A percentile compares a stretch with the other conserved stretches of the same genome.
phyloP scores from a whole-genome alignment of 176 grass and related monocot species.

The Rhynchospora tenuis region DNA sequence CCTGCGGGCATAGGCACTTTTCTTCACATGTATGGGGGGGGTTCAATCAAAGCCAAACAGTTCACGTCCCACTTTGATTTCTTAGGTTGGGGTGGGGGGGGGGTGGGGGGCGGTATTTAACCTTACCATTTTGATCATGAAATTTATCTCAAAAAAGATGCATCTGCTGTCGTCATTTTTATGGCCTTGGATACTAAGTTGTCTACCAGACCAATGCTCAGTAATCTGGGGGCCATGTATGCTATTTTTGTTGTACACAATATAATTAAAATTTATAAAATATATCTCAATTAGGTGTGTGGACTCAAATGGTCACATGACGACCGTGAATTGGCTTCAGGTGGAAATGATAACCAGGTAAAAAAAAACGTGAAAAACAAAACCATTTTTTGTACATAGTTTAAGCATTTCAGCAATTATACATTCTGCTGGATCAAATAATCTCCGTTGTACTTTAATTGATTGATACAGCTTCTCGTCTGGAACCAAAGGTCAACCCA shows the following conservation, averaged over 20 bases:
- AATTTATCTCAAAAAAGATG: too few relatives aligned
- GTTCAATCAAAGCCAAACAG: too few relatives aligned
- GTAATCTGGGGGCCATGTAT: neutral
- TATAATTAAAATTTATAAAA: neutral
- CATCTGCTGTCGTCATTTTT: too few relatives aligned
- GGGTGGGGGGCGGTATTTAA: too few relatives aligned
- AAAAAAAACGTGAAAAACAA: neutral
- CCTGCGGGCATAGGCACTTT: neutral
- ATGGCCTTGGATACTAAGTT: too few relatives aligned
- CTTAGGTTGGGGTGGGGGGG: too few relatives aligned
- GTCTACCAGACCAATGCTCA: neutral
- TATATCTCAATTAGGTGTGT: constrained; percentile 53
- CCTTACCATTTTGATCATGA: too few relatives aligned
- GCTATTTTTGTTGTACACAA: neutral
- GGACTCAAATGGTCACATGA: constrained; percentile 98
- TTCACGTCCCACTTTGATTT: too few relatives aligned
- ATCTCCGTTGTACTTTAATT: neutral
- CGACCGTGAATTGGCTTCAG: constrained; percentile 93
- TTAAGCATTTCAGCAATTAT: neutral
- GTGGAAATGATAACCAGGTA: constrained; percentile 90
- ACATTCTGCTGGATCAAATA: neutral
- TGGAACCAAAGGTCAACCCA: constrained; percentile 90
- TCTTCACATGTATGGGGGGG: too few relatives aligned
- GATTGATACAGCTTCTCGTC: constrained; percentile 51
- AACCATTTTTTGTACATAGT: neutral